Percentiles rank a stretch among this genome's conserved stretches.
phyloP scores from a whole-genome alignment of 2,329 filamentous ascomycete species.

The Arachnomyces sp. region DNA sequence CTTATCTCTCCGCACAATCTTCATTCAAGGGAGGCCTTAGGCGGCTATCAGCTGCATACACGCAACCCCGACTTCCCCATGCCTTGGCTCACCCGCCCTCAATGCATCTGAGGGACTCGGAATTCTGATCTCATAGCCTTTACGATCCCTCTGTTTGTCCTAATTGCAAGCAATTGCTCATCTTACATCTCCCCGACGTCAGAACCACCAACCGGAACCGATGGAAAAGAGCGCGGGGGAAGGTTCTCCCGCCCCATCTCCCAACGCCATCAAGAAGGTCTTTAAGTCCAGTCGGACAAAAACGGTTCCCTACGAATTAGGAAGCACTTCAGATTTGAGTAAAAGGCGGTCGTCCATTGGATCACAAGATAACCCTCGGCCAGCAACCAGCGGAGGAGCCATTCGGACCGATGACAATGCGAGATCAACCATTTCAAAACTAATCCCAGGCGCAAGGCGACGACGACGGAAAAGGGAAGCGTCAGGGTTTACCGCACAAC shows the following conservation, averaged over 20 bases:
- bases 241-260: constrained; percentile 18
- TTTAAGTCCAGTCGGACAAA: constrained; percentile 29
- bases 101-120: too few species aligned
- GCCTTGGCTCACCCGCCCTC: too few species aligned
- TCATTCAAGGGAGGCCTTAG: too few species aligned
- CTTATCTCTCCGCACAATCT: too few species aligned
- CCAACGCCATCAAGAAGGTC: constrained; percentile 30
- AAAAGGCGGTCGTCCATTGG: constrained; percentile 31
- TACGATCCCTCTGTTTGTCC: too few species aligned
- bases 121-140: too few species aligned
- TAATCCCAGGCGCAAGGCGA: constrained; percentile 34
- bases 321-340: constrained; percentile 18
- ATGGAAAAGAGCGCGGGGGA: constrained; percentile 29
- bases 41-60: too few species aligned
- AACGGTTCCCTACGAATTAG: constrained; percentile 28
- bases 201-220: not conserved
- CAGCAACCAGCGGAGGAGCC: constrained; percentile 28
- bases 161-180: too few species aligned
- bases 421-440: constrained; percentile 43
- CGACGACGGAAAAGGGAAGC: constrained; percentile 35
- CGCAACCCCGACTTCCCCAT: too few species aligned
- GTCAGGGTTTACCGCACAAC: too few species aligned
- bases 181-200: too few species aligned
- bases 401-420: constrained; percentile 30
- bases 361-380: constrained; percentile 31